Base-by-base conservation (phyloP, 1,139 yeast genomes). In the Zygoascus hellenicus region DNA sequence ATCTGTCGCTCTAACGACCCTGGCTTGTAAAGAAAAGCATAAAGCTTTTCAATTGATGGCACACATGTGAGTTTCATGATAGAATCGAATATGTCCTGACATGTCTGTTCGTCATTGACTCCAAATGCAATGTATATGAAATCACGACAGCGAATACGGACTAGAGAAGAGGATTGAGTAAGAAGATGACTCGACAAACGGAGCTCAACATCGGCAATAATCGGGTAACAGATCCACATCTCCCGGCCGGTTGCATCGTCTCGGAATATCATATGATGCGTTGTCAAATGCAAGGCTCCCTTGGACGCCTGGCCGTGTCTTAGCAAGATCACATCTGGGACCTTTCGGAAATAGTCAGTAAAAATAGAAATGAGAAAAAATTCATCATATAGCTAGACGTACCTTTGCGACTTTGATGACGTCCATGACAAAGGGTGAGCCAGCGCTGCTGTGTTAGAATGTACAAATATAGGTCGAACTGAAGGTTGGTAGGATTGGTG, bases 191-290 rank as follows among this genome's bases (percentile, higher is more conserved):
- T 52, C 37, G 46, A 54, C 41, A 58, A 58, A 29, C 81, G 74
- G 54, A 83, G 79, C 53, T 77, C 77, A 2, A 86, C 80, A 48
- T 75, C 70, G 42, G 81, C 84, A 41, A 90, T 82, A 56, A 90
- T 79, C 0, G 97, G 97, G 64, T 90, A 92, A 51, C 96, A 85
- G 32, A 89, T 76, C 98, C 98, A 92, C 17, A 88, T 77, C 62
- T 92, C 97, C 51, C 81, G 59, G 30, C 69, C 33, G 70, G 67
- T 29, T 64, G 65, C 46, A 53, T 56, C n/a, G 53, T 64, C 72
- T 48, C 76, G 77, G 65, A 90, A 90, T 19, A 92, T 92, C 60
- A 92, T 71, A 68, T 92, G 98, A 64, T 83, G 90, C 1, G 90
- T 79, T 1, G 96, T 86, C 48, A 92, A 68, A 54, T 86, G 85